Base-by-base conservation (phyloP, 805 yeast species). In the Kregervanrija delftensis region DNA sequence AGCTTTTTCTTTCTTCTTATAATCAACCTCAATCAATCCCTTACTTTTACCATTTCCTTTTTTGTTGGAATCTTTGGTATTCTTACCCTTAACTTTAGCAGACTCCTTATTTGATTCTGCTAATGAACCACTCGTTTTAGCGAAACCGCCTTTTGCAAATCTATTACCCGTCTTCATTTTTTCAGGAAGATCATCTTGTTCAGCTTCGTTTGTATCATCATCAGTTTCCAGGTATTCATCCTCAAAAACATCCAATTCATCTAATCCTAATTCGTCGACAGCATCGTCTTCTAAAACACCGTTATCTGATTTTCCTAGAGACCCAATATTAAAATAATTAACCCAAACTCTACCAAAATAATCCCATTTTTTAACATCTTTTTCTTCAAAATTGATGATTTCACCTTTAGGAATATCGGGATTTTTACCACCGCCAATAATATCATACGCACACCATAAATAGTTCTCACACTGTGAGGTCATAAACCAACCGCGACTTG, bases 391-490 rank as follows among this genome's bases (percentile, higher is more conserved):
- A 36, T 65, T 64, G 30, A 78, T 65, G 17, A 76, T 49, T 14
- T 61, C 58, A n/a, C 86, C 85, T 5, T 53, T 53, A 40, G 68
- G 69, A 37, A 63, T 61, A 31, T 65, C 67, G 31, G 63, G 65
- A 34, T 63, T 67, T 11, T 58, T 30, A 15, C 65, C 67, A 2
- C 76, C 81, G 14, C 84, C 84, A 48, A 78, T 66, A 15, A 64
- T 56, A 47, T 77, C 77, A 56, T 76, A 77, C 0, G 82, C 83
- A 66, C 84, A 79, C 78, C 83, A 79, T 14, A 73, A 54, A 53
- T 79, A 79, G 14, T 71, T 68, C 35, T 71, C 70, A 63, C 86
- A 80, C 48, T 76, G 73, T 16, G 63, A 64, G 44, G 70, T 66
- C 58, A 74, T 76, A 52, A 72, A 73, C 83, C 84, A 78, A 32